phyloP scores from a whole-genome alignment of 257 asterid genomes.

The Mitragyna speciosa region DNA sequence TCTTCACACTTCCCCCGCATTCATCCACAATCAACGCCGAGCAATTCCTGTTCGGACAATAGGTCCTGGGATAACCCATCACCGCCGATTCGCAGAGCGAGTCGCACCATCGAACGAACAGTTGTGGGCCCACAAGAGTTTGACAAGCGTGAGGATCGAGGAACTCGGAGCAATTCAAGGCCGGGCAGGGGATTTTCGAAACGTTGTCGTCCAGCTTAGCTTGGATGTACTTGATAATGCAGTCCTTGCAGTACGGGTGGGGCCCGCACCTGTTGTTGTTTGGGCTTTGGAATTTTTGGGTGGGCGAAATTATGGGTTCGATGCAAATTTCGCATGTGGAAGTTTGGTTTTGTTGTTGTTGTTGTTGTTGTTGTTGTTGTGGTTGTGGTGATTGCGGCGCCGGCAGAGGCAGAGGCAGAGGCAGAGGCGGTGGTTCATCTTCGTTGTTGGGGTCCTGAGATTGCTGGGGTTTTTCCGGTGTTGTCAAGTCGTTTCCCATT shows the following conservation, averaged over 20 bases:
- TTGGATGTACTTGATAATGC: slow-evolving; percentile 59
- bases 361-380: neutral
- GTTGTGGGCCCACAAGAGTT: slow-evolving; percentile 28
- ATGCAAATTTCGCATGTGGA: slow-evolving; percentile 35
- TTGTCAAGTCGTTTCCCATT: slow-evolving; percentile 13
- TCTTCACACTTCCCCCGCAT: slow-evolving; percentile 57
- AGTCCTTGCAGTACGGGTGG: slow-evolving; percentile 60
- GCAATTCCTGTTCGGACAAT: slow-evolving; percentile 60
- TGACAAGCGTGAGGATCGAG: slow-evolving; percentile 60
- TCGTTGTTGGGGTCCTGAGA: neutral
- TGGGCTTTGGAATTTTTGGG: neutral
- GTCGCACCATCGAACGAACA: slow-evolving; percentile 74
- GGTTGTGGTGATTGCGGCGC: neutral
- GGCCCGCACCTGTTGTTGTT: neutral
- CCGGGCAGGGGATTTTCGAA: slow-evolving; percentile 60
- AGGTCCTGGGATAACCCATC: slow-evolving; percentile 37
- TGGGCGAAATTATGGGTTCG: slow-evolving; percentile 19
- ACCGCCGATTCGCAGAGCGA: slow-evolving; percentile 55
- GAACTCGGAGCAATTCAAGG: slow-evolving; percentile 39
- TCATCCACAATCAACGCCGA: slow-evolving; percentile 58
- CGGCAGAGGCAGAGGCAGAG: neutral
- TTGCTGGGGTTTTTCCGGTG: neutral
- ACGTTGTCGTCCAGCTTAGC: slow-evolving; percentile 49
- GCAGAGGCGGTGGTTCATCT: slow-evolving; percentile 8
- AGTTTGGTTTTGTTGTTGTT: neutral